These are phyloP conservation scores for Fraxinus pennsylvanica DNA, from an alignment of 257 asterid genomes.

Conservation along the genomic window DNA sequence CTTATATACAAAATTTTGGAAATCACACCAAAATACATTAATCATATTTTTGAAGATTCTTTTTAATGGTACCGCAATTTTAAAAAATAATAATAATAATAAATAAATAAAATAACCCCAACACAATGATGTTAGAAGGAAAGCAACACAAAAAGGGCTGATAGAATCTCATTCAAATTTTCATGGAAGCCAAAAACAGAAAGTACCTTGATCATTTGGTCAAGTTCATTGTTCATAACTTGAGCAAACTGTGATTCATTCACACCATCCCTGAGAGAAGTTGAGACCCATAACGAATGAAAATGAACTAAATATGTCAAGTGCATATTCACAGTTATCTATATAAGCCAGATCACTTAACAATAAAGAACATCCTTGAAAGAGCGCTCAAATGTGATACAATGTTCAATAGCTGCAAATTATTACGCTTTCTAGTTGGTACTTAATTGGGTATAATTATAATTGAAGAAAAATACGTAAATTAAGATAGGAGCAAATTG, in stretches of 20 bases:
- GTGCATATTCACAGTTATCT: slow-evolving; percentile 18
- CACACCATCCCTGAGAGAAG: slow-evolving; percentile 86
- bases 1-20: not conserved
- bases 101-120: not conserved
- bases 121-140: not conserved
- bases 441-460: not conserved
- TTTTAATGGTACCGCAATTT: not conserved
- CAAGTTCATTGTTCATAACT: slow-evolving; percentile 72
- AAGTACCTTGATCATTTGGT: slow-evolving; percentile 88
- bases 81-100: not conserved
- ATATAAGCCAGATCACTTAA: slow-evolving; percentile 9
- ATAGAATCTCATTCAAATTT: slow-evolving; percentile 22
- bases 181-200: slow-evolving; percentile 17
- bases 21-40: not conserved
- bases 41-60: not conserved
- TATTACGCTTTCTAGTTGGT: slow-evolving; percentile 15
- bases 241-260: slow-evolving; percentile 84
- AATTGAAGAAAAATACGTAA: not conserved
- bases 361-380: slow-evolving; percentile 6
- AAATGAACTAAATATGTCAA: slow-evolving; percentile 20
- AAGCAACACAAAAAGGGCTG: slow-evolving; percentile 3
- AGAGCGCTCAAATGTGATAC: slow-evolving; percentile 16
- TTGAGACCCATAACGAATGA: slow-evolving; percentile 20
- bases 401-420: not conserved
- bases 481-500: not conserved